Conservation (phyloP, 2,329 filamentous ascomycete species). For the Byssothecium circinans region DNA sequence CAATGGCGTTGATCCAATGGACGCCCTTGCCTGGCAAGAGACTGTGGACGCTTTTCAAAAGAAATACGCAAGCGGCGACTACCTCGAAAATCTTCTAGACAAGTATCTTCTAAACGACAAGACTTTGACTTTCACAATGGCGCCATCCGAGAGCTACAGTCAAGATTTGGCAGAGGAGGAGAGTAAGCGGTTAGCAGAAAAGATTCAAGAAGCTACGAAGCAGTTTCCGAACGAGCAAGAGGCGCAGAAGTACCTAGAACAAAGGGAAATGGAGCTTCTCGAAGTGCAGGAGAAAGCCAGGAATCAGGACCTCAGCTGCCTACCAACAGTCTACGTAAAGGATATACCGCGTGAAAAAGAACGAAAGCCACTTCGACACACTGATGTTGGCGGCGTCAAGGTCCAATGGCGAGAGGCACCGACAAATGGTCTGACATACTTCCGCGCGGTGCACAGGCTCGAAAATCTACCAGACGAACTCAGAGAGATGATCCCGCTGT, state of each 20-base stretch:
- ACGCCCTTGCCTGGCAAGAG: slow-evolving; percentile 88
- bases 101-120: slow-evolving; percentile 90
- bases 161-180: slow-evolving; percentile 78
- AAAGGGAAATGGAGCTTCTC: slow-evolving; percentile 78
- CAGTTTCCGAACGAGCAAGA: slow-evolving; percentile 70
- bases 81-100: slow-evolving; percentile 81
- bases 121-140: slow-evolving; percentile 91
- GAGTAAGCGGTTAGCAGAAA: slow-evolving; percentile 68
- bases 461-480: slow-evolving; percentile 81
- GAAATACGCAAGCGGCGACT: slow-evolving; percentile 72
- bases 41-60: slow-evolving; percentile 81
- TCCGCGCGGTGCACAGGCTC: slow-evolving; percentile 82
- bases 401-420: slow-evolving; percentile 90
- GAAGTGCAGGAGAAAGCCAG: slow-evolving; percentile 82
- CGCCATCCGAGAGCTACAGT: slow-evolving; percentile 74
- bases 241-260: slow-evolving; percentile 70
- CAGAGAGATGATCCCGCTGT: slow-evolving; percentile 80
- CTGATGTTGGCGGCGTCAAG: slow-evolving; percentile 62
- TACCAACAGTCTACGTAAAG: slow-evolving; percentile 83
- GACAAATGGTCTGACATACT: slow-evolving; percentile 95
- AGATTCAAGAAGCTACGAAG: slow-evolving; percentile 70
- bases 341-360: slow-evolving; percentile 85
- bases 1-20: slow-evolving; percentile 89
- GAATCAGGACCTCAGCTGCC: slow-evolving; percentile 79
- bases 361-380: slow-evolving; percentile 65